Base-by-base conservation (phyloP, 768 basidiomycete species). In the Plicaturopsis crispa region DNA sequence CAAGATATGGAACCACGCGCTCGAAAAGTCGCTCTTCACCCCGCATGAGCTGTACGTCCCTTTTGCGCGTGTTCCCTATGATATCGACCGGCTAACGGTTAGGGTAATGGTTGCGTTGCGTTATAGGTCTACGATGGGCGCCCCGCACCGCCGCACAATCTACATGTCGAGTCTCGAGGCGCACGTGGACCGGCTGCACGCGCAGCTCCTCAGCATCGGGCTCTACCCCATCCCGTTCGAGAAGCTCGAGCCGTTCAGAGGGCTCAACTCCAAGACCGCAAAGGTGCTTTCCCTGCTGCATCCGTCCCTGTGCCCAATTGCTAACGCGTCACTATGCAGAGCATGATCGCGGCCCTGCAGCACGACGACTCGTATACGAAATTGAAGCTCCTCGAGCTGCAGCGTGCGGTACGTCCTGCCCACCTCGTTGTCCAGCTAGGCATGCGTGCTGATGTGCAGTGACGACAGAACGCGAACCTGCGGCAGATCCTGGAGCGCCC, bases 1-100 rank as follows among this genome's bases (percentile, higher is more conserved):
- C 13, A 80, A 77, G 51, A 80, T 82, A 12, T 87, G 84, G 84
- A 80, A 79, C 35, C 84, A 84, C 45, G 74, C 76, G 1, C 71
- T 84, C 41, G 84, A 87, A 57, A 84, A 84, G 52, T 66, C 66
- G 11, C 63, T 86, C 18, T 86, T 86, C 56, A 68, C 61, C 5
- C 69, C 80, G 0, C 70, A 73, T 34, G 83, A 87, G 54, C 51
- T 87, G 80, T 82, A 44, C 35, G 71, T 67, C 12, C 23, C 21
- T 33, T 24, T 41, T 36, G 26, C 31, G 16, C 38, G 13, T 22
- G 7, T 18, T 24, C 4, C 4, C 35, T 22, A n/a, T 13, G 18
- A 41, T 13, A 28, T 31, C 14, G n/a, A 21, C 14, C 34, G 4
- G 36, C 8, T 39, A n/a, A n/a, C n/a, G n/a, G n/a, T n/a, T n/a